Conservation (phyloP, 2,329 filamentous ascomycete species). For the Penicillium sp. region DNA sequence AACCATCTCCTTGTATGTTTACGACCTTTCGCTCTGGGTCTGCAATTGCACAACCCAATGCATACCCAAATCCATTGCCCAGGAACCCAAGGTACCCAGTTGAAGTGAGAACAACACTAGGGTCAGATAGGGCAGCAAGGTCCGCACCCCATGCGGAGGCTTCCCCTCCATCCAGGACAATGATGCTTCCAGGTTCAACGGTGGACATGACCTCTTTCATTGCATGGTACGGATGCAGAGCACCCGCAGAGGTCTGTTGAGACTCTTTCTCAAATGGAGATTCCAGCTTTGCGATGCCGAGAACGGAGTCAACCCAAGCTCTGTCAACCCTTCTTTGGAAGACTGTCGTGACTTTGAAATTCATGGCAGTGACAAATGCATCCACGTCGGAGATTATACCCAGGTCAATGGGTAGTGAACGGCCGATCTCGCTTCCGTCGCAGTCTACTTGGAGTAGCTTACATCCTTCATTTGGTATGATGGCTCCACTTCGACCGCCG, state of each 20-base stretch:
- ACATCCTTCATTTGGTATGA: slow-evolving; percentile 40
- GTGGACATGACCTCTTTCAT: slow-evolving; percentile 39
- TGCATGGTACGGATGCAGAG: slow-evolving; percentile 48
- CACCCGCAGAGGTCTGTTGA: slow-evolving; percentile 27
- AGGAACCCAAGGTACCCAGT: slow-evolving; percentile 44
- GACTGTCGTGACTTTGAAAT: slow-evolving; percentile 12
- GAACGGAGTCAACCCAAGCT: slow-evolving; percentile 9
- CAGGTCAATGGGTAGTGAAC: slow-evolving; percentile 42
- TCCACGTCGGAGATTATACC: slow-evolving; percentile 45
- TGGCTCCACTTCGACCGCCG: slow-evolving; percentile 37
- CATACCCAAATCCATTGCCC: slow-evolving; percentile 51
- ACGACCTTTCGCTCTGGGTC: slow-evolving; percentile 41
- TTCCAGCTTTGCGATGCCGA: slow-evolving; percentile 17
- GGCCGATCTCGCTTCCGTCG: slow-evolving; percentile 47
- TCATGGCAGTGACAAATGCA: slow-evolving; percentile 35
- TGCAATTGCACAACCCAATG: slow-evolving; percentile 46
- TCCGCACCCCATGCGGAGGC: slow-evolving; percentile 39
- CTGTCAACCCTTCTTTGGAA: slow-evolving; percentile 5
- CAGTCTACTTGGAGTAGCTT: slow-evolving; percentile 47
- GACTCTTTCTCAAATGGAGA: slow-evolving; percentile 23
- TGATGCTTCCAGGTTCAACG: slow-evolving; percentile 37
- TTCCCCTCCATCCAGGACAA: slow-evolving; percentile 36
- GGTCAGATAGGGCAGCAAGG: slow-evolving; percentile 40
- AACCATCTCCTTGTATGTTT: slow-evolving; percentile 50
- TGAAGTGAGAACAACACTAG: slow-evolving; percentile 37